Conservation (phyloP, 768 basidiomycete species). For the Amylocystis lapponica region DNA sequence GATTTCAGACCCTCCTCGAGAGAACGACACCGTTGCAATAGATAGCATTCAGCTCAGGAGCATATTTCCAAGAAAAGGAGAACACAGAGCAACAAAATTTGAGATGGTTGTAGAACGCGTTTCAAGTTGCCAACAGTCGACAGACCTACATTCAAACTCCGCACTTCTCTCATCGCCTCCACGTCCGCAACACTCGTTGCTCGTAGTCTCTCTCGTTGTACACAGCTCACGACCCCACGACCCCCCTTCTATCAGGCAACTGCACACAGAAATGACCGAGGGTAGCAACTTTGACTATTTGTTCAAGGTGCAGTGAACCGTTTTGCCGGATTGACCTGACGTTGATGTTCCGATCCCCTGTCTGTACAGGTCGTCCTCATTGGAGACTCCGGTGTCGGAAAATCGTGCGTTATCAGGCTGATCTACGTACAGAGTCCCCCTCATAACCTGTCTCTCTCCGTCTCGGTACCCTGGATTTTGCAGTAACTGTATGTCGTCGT, state of each 20-base stretch:
- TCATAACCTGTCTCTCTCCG: background rate
- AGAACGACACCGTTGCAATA: no score
- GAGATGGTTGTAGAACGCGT: no score
- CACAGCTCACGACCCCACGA: slow-evolving; percentile 14
- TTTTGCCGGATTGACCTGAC: background rate
- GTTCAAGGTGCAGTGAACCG: slow-evolving; percentile 71
- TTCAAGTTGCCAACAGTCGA: no score
- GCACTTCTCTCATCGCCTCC: slow-evolving; percentile 13
- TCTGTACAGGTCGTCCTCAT: slow-evolving; percentile 95
- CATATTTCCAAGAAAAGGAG: background rate
- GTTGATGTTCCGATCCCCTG: background rate
- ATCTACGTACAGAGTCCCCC: slow-evolving; percentile 33
- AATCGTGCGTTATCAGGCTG: slow-evolving; percentile 71
- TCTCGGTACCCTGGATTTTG: background rate
- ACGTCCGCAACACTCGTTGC: slow-evolving; percentile 8
- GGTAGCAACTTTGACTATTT: slow-evolving; percentile 97
- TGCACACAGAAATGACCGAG: slow-evolving; percentile 62
- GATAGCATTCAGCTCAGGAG: background rate
- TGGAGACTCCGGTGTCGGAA: slow-evolving; percentile 98
- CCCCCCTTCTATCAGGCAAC: slow-evolving; percentile 13
- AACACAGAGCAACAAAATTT: no score
- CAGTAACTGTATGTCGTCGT: slow-evolving; percentile 56
- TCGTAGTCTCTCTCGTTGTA: slow-evolving; percentile 1
- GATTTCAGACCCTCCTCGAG: no score
- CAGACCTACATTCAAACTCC: slow-evolving; percentile 25